Conservation (phyloP, 345 rosid genomes). For the Carallia brachiata region DNA sequence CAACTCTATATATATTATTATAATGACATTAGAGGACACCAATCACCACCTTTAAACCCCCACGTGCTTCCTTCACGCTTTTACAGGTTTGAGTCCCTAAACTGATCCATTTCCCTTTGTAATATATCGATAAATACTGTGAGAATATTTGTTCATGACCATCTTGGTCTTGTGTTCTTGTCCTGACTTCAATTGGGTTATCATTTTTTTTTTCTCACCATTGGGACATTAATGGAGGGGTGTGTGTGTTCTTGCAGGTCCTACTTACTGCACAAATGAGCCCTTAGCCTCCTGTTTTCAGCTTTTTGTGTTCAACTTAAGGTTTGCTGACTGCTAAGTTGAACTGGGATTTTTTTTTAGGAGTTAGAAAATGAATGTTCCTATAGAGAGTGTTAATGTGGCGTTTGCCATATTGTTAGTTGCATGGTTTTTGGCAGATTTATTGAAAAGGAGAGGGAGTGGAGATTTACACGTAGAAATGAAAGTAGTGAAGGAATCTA, state of each 20-base stretch:
- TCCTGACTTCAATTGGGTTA: slow-evolving; percentile 11
- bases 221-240: no score
- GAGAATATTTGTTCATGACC: neutral
- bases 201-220: slow-evolving; percentile 1
- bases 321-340: neutral
- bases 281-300: neutral
- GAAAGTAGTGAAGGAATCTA: neutral
- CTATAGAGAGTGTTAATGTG: slow-evolving; percentile 25
- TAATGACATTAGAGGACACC: no score
- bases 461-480: neutral
- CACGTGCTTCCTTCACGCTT: neutral
- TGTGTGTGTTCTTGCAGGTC: slow-evolving; percentile 10
- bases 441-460: slow-evolving; percentile 21
- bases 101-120: neutral
- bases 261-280: neutral
- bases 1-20: neutral
- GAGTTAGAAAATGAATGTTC: slow-evolving; percentile 12
- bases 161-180: neutral
- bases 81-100: neutral
- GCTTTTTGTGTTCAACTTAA: neutral
- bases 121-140: neutral
- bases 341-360: slow-evolving; percentile 4
- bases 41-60: neutral
- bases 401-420: slow-evolving; percentile 26
- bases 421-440: slow-evolving; percentile 24